Percentiles rank a stretch among this genome's conserved stretches.
Conservation (phyloP, 257 asterid genomes). For the Craterostigma plantagineum region DNA sequence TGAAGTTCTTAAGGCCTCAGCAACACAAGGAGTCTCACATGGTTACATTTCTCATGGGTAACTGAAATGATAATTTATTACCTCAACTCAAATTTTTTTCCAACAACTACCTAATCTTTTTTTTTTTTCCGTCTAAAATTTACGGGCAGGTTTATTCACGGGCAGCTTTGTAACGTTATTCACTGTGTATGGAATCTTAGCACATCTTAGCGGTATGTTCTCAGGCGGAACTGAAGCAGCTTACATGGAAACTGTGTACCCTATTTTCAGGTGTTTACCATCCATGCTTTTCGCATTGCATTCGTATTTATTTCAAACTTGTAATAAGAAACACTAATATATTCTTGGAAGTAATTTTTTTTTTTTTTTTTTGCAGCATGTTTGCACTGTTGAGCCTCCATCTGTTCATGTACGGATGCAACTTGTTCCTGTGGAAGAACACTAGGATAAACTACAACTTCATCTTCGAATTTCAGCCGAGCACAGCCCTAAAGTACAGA, state of each 20-base stretch:
- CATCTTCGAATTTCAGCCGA: constrained; percentile 66
- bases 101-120: too few relatives aligned
- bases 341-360: too few relatives aligned
- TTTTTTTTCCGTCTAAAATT: too few relatives aligned
- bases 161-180: constrained; percentile 82
- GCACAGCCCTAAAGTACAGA: constrained; percentile 54
- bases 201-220: constrained; percentile 75
- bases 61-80: background rate
- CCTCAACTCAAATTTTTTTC: background rate
- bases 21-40: constrained; percentile 71
- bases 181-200: constrained; percentile 58
- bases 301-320: too few relatives aligned
- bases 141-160: constrained; percentile 67
- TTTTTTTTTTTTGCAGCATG: too few relatives aligned
- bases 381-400: constrained; percentile 90
- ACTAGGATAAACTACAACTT: constrained; percentile 71
- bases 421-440: constrained; percentile 72
- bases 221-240: constrained; percentile 28
- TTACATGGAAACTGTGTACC: constrained; percentile 76
- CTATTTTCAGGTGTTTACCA: constrained; percentile 97
- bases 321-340: too few relatives aligned
- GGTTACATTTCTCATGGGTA: constrained; percentile 89
- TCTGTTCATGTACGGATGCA: constrained; percentile 82
- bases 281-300: too few relatives aligned
- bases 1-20: constrained; percentile 85